Evolutionary conservation across 257 asterid species (phyloP).

Genomic region (Primulina tabacum): DNA sequence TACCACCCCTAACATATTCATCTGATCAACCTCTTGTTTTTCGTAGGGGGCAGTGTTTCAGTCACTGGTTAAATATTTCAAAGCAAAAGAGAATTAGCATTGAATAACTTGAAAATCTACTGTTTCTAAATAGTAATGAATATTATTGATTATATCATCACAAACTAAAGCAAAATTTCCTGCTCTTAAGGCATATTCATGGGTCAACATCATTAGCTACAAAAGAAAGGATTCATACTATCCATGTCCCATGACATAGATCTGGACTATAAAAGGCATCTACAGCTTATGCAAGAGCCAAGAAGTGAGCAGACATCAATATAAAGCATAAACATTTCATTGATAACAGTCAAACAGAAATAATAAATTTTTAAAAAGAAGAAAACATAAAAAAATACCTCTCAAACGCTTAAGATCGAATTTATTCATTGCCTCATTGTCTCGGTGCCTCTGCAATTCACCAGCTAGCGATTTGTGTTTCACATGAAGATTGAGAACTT

Average conservation of each 20-base stretch:
- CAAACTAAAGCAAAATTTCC: too few species aligned
- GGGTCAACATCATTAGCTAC: background rate
- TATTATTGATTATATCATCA: too few species aligned
- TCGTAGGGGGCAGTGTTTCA: too few species aligned
- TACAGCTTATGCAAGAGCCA: slow-evolving; percentile 16
- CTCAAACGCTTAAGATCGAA: slow-evolving; percentile 58
- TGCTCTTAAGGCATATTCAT: too few species aligned
- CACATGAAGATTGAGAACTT: slow-evolving; percentile 56
- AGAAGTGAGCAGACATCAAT: background rate
- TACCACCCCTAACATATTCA: too few species aligned
- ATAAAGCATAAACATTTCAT: slow-evolving; percentile 1
- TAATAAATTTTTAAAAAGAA: background rate
- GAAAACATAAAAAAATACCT: slow-evolving; percentile 44
- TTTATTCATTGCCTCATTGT: slow-evolving; percentile 72
- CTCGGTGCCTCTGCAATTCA: slow-evolving; percentile 71
- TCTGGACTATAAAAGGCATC: slow-evolving; percentile 5
- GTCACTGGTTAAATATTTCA: too few species aligned
- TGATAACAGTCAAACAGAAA: background rate
- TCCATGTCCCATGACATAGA: background rate
- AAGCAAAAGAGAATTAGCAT: too few species aligned
- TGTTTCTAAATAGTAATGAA: too few species aligned
- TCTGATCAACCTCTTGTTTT: too few species aligned
- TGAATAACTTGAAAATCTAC: too few species aligned
- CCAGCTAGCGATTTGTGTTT: slow-evolving; percentile 73
- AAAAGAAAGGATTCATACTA: background rate